Conservation (phyloP, 2,329 filamentous ascomycete species). For the Aureobasidium melanogenum region DNA sequence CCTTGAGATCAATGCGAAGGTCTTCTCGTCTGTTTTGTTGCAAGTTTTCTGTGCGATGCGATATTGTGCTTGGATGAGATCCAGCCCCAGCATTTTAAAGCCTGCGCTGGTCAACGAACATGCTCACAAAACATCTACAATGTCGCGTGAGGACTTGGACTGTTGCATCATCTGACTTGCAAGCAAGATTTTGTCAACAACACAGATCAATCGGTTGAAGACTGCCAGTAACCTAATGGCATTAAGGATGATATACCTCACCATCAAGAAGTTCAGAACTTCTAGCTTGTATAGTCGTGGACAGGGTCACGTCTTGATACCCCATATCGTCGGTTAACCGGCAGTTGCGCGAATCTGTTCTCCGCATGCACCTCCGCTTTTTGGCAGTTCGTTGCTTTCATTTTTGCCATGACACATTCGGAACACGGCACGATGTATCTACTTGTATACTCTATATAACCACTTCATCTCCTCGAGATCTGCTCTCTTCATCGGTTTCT, state of each 20-base stretch:
- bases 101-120: too few relatives aligned
- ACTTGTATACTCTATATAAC: neutral
- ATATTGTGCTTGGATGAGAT: too few relatives aligned
- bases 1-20: neutral
- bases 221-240: too few relatives aligned
- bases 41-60: neutral
- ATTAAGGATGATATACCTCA: too few relatives aligned
- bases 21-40: neutral
- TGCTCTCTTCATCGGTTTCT: neutral
- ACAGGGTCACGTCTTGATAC: neutral
- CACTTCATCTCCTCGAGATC: neutral
- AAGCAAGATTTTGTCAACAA: too few relatives aligned
- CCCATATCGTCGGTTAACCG: neutral
- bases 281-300: neutral
- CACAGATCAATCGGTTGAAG: too few relatives aligned
- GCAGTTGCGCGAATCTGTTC: neutral
- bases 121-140: too few relatives aligned
- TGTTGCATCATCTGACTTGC: too few relatives aligned
- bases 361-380: slow-evolving; percentile 6
- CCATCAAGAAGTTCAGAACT: neutral
- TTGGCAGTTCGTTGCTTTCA: neutral
- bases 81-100: too few relatives aligned
- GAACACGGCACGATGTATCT: neutral
- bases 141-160: too few relatives aligned
- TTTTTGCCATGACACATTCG: slow-evolving; percentile 1